Conservation (phyloP, 305 asterid species). For the Solanum hybrid region DNA sequence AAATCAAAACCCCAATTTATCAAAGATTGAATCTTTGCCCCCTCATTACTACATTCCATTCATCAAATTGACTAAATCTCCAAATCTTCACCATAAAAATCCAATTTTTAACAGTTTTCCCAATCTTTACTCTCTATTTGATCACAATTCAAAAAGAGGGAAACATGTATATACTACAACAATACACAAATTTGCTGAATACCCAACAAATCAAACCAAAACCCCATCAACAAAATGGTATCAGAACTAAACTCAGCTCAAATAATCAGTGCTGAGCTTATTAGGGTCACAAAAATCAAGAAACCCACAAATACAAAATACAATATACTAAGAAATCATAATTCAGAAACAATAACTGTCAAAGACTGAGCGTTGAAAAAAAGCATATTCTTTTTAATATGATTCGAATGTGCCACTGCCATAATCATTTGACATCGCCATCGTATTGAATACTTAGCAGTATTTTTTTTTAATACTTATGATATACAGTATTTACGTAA, state of each 20-base stretch:
- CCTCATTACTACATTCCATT: conserved; percentile 6
- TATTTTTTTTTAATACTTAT: not conserved
- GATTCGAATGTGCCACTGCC: conserved; percentile 46
- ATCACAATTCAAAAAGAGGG: conserved; percentile 1
- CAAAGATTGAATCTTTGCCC: not conserved
- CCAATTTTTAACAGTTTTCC: not conserved
- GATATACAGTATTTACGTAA: not conserved
- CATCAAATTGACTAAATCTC: conserved; percentile 9
- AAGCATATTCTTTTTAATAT: conserved; percentile 50
- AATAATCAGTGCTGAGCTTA: not conserved
- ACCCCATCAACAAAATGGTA: not conserved
- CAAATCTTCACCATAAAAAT: not conserved
- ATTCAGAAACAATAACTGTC: conserved; percentile 52
- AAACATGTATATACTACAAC: not conserved
- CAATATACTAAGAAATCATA: conserved; percentile 25
- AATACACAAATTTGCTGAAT: not conserved
- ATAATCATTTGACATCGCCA: conserved; percentile 14
- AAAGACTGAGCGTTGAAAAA: conserved; percentile 23
- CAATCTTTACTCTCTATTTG: not conserved
- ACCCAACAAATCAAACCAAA: conserved; percentile 3
- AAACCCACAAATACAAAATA: conserved; percentile 3
- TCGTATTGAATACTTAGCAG: not conserved
- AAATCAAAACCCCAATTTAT: conserved; percentile 9
- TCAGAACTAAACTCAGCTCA: not conserved
- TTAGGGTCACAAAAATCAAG: conserved; percentile 8